A percentile compares a stretch with the other conserved stretches of the same genome.
phyloP scores from a whole-genome alignment of 2,329 filamentous ascomycete genomes.

The Microcera coccophila region DNA sequence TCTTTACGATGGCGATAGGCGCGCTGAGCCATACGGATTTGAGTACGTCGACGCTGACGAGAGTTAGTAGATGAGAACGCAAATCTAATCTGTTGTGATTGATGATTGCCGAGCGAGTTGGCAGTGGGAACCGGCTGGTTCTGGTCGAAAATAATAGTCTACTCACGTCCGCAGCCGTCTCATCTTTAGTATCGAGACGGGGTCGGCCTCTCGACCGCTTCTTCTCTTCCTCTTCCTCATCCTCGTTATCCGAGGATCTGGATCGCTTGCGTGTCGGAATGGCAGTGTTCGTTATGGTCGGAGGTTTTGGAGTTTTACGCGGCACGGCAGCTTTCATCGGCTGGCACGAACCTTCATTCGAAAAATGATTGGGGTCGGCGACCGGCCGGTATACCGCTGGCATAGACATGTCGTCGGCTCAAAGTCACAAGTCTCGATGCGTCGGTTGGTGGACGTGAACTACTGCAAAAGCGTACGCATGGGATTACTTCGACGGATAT shows the following conservation, averaged over 20 bases:
- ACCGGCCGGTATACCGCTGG: neutral
- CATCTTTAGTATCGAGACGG: constrained; percentile 70
- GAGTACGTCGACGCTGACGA: constrained; percentile 69
- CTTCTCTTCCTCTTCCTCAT: constrained; percentile 42
- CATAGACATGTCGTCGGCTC: neutral
- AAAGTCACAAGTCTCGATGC: too few species aligned
- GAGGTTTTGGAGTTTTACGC: constrained; percentile 2
- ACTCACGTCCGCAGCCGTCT: constrained; percentile 75
- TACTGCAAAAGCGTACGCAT: too few species aligned
- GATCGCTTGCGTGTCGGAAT: constrained; percentile 23
- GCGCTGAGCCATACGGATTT: constrained; percentile 81
- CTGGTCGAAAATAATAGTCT: constrained; percentile 4
- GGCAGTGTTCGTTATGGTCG: constrained; percentile 1
- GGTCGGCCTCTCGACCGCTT: constrained; percentile 70
- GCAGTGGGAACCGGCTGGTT: neutral
- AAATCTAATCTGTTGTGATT: too few species aligned
- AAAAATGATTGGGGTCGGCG: neutral
- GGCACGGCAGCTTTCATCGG: neutral
- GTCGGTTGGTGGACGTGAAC: too few species aligned
- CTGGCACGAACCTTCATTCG: neutral
- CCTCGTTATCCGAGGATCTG: constrained; percentile 21
- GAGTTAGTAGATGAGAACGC: constrained; percentile 21
- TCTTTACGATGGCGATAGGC: constrained; percentile 85
- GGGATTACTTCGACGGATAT: too few species aligned
- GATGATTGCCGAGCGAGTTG: too few species aligned